Conservation (phyloP, 1,284 basidiomycete genomes). For the Rhodotorula mucilaginosa region DNA sequence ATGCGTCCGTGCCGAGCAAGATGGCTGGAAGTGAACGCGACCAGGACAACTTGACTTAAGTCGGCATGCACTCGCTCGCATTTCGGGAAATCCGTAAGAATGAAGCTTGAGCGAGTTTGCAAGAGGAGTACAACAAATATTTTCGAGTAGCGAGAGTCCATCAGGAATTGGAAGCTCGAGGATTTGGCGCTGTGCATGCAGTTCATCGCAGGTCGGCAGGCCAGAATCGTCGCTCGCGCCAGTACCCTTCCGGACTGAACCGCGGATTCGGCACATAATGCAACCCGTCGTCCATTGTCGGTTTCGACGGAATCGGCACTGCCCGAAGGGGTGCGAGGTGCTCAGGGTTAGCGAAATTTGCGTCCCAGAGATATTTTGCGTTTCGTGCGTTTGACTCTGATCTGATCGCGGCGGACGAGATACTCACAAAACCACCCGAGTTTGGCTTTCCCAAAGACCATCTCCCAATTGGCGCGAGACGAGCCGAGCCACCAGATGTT, state of each 20-base stretch:
- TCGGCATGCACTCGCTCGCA: too few relatives aligned
- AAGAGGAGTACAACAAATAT: background rate
- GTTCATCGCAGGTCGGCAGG: constrained; percentile 56
- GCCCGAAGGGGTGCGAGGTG: constrained; percentile 46
- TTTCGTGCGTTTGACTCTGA: background rate
- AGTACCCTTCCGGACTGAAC: constrained; percentile 66
- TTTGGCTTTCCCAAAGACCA: constrained; percentile 66
- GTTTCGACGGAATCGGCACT: constrained; percentile 67
- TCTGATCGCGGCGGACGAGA: too few relatives aligned
- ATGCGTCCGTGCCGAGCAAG: too few relatives aligned
- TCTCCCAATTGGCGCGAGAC: constrained; percentile 62
- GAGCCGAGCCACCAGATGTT: constrained; percentile 82
- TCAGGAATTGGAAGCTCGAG: background rate
- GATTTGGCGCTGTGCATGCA: too few relatives aligned
- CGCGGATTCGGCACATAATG: constrained; percentile 67
- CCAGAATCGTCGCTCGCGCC: constrained; percentile 67
- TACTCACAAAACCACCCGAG: constrained; percentile 61
- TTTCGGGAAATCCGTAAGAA: background rate
- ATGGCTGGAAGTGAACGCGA: too few relatives aligned
- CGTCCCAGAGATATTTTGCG: too few relatives aligned
- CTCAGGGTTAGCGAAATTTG: constrained; percentile 48
- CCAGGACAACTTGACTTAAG: too few relatives aligned
- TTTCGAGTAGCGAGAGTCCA: too few relatives aligned
- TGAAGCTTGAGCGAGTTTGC: background rate
- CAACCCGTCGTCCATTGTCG: constrained; percentile 59